A percentile compares a stretch with the other conserved stretches of the same genome.
These are phyloP conservation scores for Agrocybe pediades DNA, from an alignment of 768 basidiomycete genomes.

Conservation along the genomic window DNA sequence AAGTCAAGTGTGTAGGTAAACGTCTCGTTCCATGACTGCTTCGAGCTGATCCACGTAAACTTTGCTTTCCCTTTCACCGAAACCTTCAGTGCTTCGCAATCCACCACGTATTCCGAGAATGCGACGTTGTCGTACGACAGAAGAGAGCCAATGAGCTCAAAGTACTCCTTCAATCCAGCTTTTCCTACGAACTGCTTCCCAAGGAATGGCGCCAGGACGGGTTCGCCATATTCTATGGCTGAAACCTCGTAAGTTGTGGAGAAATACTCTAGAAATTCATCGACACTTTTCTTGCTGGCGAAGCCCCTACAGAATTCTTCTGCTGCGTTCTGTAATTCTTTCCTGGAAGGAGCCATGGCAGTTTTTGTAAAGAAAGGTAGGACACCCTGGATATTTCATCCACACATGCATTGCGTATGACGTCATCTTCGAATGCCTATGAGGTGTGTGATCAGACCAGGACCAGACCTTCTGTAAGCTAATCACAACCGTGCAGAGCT, in stretches of 20 bases:
- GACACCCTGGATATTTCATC: background rate
- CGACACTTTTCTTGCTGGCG: slow-evolving; percentile 40
- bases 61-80: slow-evolving; percentile 52
- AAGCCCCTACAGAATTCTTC: slow-evolving; percentile 55
- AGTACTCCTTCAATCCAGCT: slow-evolving; percentile 48
- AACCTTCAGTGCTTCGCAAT: slow-evolving; percentile 50
- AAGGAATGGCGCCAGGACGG: slow-evolving; percentile 59
- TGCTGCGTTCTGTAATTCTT: slow-evolving; percentile 44
- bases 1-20: slow-evolving; percentile 65
- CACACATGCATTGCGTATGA: background rate
- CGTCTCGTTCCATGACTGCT: slow-evolving; percentile 60
- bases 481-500: too few relatives aligned
- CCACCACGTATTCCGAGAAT: slow-evolving; percentile 59
- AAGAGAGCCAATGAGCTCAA: slow-evolving; percentile 44
- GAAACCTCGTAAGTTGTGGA: slow-evolving; percentile 43
- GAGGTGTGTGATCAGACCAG: too few relatives aligned
- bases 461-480: too few relatives aligned
- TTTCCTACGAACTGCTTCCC: slow-evolving; percentile 50
- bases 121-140: slow-evolving; percentile 52
- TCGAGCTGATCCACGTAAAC: slow-evolving; percentile 58
- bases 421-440: too few relatives aligned
- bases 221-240: slow-evolving; percentile 58
- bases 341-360: slow-evolving; percentile 27
- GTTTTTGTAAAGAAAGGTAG: background rate
- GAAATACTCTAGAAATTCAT: slow-evolving; percentile 51